Evolutionary conservation across 495 filamentous ascomycete species (phyloP), one percentile per base, ranked within the genome.

Genomic region (Viridothelium virens): DNA sequence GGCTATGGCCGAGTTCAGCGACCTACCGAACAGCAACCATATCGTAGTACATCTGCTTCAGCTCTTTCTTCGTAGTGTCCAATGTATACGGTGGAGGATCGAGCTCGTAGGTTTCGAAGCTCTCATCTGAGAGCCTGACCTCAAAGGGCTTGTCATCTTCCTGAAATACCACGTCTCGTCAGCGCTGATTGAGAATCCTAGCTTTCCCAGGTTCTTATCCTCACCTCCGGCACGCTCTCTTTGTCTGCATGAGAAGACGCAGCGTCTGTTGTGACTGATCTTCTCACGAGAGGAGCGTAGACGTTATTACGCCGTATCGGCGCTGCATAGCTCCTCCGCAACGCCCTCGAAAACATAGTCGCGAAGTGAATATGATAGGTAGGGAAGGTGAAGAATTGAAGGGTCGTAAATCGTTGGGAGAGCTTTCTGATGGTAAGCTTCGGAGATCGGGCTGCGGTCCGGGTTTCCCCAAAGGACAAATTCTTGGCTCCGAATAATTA

Each of bases 41-140:
- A 76, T 98, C 92, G 75, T 86, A 85, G 83, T 98, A 98, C 88
- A 98, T 97, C 85, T 94, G 83, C 87, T 96, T 96, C 73, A 98
- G 82, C 82, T 97, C 89, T 80, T 87, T 89, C 86, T 98, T 98
- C 70, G 94, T 97, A 70, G 91, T 90, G 70, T 91, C 82, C 72
- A 97, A 79, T 64, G 91, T 92, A 81, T 96, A 96, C 18, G 89
- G 80, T 33, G 95, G 95, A 62, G 92, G 92, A 80, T 97, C 93
- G 77, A 97, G 86, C 82, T 97, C 91, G 81, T 97, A 98, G 67
- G 92, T 97, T 84, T 98, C 94, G 83, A 97, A 98, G 83, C 90
- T 92, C 89, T 97, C 93, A 72, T 95, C 88, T 75, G 91, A 95
- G 77, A 98, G 89, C 66, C 84, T 86, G 77, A 98, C 86, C 68